These are phyloP conservation scores for Candida adriatica DNA, from an alignment of 805 yeast species.

Conservation along the genomic window DNA sequence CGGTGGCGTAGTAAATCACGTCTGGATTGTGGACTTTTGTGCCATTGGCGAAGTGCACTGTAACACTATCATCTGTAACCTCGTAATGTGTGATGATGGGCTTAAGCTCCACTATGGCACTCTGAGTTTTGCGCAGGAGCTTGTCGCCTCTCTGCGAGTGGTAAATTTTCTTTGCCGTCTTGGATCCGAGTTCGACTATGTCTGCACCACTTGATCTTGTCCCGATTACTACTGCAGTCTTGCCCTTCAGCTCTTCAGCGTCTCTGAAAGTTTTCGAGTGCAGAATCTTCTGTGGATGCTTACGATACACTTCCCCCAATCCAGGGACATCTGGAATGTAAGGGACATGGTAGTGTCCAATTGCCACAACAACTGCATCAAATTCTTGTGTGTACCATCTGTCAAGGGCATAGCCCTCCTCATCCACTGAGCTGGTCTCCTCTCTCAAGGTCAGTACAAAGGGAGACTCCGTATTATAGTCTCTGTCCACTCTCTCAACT, in stretches of 20 bases:
- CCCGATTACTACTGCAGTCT: slow-evolving; percentile 51
- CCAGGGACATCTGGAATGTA: slow-evolving; percentile 44
- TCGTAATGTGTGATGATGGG: slow-evolving; percentile 32
- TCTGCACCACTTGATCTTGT: slow-evolving; percentile 68
- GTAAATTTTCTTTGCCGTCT: slow-evolving; percentile 8
- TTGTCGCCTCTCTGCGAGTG: slow-evolving; percentile 35
- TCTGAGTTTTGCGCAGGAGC: slow-evolving; percentile 22
- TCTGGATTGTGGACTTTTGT: slow-evolving; percentile 38
- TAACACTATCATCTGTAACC: slow-evolving; percentile 19
- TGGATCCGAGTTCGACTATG: slow-evolving; percentile 24
- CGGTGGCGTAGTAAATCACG: slow-evolving; percentile 60
- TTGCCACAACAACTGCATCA: slow-evolving; percentile 41
- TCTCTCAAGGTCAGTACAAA: slow-evolving; percentile 28
- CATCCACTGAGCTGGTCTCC: slow-evolving; percentile 16
- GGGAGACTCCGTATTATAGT: slow-evolving; percentile 10
- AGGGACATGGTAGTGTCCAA: slow-evolving; percentile 55
- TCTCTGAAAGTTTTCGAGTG: slow-evolving; percentile 27
- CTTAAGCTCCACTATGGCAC: slow-evolving; percentile 28
- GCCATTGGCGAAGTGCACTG: slow-evolving; percentile 40
- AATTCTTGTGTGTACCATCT: slow-evolving; percentile 31
- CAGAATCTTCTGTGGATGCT: slow-evolving; percentile 16
- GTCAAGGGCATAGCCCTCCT: slow-evolving; percentile 23
- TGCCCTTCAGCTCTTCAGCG: slow-evolving; percentile 14
- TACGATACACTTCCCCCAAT: slow-evolving; percentile 25
- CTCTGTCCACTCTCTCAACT: slow-evolving; percentile 31